Evolutionary conservation across 2,329 filamentous ascomycete genomes (phyloP), one percentile per base, ranked within the genome.

Genomic region (Claviceps sp.): DNA sequence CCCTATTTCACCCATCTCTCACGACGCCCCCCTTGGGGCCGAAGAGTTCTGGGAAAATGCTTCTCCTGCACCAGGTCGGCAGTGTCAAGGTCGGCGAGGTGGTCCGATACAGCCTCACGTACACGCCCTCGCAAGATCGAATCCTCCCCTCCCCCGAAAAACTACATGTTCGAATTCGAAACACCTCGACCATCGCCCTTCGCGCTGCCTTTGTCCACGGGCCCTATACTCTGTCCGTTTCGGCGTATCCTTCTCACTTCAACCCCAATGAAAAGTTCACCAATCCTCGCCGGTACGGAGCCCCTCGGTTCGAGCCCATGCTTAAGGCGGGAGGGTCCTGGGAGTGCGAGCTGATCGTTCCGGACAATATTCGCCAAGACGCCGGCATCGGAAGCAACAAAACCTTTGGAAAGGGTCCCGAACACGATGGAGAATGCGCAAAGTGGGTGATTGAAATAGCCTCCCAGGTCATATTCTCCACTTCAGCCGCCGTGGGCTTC

Each of bases 191-290:
- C 53, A 87, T 95, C 57, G 87, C 93, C 16, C 75, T 97, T 41
- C 87, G 93, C 62, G 93, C 93, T 51, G 93, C 93, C 52, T 98
- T 96, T 66, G 84, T 98, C 51, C 93, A 96, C 69, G 93, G 93
- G 0, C 93, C 93, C 1, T 98, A 98, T 65, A 94, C 84, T 0
- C 77, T 97, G 40, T 89, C 88, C 61, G 85, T 90, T 48, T 83
- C 90, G 50, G 86, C 89, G 24, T 95, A 94, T 61, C 88, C 91
- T 0, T 77, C 86, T 16, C 80, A 76, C 47, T 97, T 93, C 71
- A 78, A 90, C 61, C 88, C 91, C 2, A 89, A 95, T 68, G 73
- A 76, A 58, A 89, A 88, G 64, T 83, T 86, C 59, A 79, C 83
- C 53, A 75, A 84, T 50, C 77, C 84, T 1, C 78, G 82, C 50